Evolutionary conservation across 192 early-diverging fungal species (phyloP), one percentile per base, ranked within the genome.

Genomic region (Gorgonomyces haynaldii): DNA sequence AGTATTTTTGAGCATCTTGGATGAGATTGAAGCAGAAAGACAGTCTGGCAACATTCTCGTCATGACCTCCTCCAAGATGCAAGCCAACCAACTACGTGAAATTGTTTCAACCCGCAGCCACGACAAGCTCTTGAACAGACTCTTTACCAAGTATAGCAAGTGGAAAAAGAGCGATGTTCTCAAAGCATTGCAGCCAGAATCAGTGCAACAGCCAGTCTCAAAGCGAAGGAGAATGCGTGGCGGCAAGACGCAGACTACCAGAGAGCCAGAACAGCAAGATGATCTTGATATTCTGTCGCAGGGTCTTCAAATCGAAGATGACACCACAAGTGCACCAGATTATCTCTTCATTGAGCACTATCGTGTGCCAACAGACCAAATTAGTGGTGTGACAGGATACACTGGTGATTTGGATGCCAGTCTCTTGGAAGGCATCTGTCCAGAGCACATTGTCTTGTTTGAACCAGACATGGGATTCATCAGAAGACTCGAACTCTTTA

Each of bases 401-500:
- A n/a, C n/a, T n/a, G n/a, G 72, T 13, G 82, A 83, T 30, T 67
- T 61, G 1, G 86, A 86, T 54, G 59, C 66, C n/a, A 34, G 61
- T 20, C 35, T 89, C 1, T 57, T 98, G 25, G 69, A 84, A 37
- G 60, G 69, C 6, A 41, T 86, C 5, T 53, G 71, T 23, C 95
- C 95, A 8, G 60, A 74, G 16, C 85, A 79, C 24, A 81, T 98
- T 15, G 72, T 98, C 16, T 81, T 96, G 79, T 96, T 91, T 55
- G 85, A 92, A 50, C 88, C 90, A 1, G 80, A 90, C 45, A 67
- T 85, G 0, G 81, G 69, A 15, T 96, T 95, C 72, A 72, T 98
- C 16, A 71, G 92, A 12, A 62, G 86, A 44, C 63, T 95, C 10
- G 95, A 98, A 65, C 69, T 82, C 8, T 83, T 69, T 41, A 71